Evolutionary conservation across 2,329 filamentous ascomycete species (phyloP), one percentile per base, ranked within the genome.

Genomic region (Epichloe uncinata): DNA sequence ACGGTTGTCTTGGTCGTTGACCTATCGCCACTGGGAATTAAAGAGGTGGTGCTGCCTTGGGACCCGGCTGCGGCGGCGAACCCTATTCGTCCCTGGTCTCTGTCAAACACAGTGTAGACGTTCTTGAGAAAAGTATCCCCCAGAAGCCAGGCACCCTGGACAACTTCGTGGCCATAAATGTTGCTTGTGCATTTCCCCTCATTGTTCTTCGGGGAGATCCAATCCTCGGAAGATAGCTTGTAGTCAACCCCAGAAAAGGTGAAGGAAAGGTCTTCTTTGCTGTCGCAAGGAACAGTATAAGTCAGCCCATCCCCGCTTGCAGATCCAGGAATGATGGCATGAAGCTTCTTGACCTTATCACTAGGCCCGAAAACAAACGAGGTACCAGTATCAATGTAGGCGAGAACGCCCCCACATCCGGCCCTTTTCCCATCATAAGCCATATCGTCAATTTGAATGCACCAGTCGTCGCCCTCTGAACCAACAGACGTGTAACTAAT

Each of bases 81-180:
- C 22, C 47, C 85, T 55, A 89, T 78, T 47, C 75, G 76, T 42
- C 65, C 67, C 55, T 80, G 61, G 54, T 91, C 87, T 48, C 78
- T 79, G 63, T 95, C 89, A 62, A 94, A 95, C 22, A 93, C 82
- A 1, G 80, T 73, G 62, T 95, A 95, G 15, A 95, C 88, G 57
- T 94, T 95, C 70, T 94, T 95, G 53, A 95, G 68, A 58, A 95
- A 95, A 1, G 84, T 79, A 56, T 89, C 88, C 2, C 89, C 89
- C 1, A 95, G 66, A n/a, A 95, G 72, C 87, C 88, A 95, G 30
- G 81, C 58, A 57, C 70, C 73, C 1, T 73, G 67, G 44, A 87
- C 81, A 13, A 86, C 79, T 61, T 84, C 77, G 26, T 80, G 74
- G 2, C 84, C 85, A 48, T 88, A 82, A 36, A 95, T 78, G 58